Base-by-base conservation (phyloP, 2,329 filamentous ascomycete genomes). In the Stachybotrys elegans region DNA sequence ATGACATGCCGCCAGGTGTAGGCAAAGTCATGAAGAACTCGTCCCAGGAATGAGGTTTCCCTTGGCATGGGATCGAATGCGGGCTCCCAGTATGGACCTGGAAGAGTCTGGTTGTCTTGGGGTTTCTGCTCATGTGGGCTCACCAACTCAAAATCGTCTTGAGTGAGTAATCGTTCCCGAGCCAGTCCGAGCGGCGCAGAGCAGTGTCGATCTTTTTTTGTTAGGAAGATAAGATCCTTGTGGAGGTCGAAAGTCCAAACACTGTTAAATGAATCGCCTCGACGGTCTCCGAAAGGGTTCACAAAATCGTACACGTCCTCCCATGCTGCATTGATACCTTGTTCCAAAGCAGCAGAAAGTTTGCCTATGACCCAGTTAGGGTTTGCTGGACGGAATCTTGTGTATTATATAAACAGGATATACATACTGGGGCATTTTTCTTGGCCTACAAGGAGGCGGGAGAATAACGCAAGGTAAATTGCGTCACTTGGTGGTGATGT, bases 1-100 rank as follows among this genome's bases (percentile, higher is more conserved):
- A 54, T n/a, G n/a, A n/a, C n/a, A n/a, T n/a, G n/a, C n/a, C n/a
- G 54, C 55, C 51, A 55, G 9, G 36, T 40, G 23, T 49, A 37
- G 2, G 41, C 42, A 47, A 56, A 54, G 31, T 56, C 50, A 32
- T 20, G 16, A 6, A 57, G 39, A 0, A 56, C 12, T 4, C 31
- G 35, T 4, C 47, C 48, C 13, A 53, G 22, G 14, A 55, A 52
- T 31, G 46, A 14, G n/a, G 17, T 48, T 25, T n/a, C 6, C 14
- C 48, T 23, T 4, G 43, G 42, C 17, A 36, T 1, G 2, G 4
- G 2, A 8, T 50, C 12, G 9, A 49, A 8, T 16, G 49, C 29
- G 13, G 50, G 50, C 11, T 50, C 42, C 52, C 50, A 54, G 40
- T 47, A 49, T 4, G 44, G 51, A 16, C 5, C 43, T 40, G 42